Conservation (phyloP, 805 yeast genomes). For the Candida vartiovaarae region DNA sequence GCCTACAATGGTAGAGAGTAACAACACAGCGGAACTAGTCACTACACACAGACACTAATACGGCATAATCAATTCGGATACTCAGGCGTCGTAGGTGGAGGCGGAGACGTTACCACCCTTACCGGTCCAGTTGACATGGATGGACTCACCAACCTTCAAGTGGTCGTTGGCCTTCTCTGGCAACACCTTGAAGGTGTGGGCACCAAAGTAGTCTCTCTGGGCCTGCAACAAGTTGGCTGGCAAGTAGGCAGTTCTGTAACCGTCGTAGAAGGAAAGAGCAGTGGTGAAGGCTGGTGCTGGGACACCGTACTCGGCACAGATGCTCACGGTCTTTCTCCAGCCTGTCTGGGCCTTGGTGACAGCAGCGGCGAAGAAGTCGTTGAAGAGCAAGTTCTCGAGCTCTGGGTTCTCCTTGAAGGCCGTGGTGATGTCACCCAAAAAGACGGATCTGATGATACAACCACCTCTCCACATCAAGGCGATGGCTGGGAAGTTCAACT, state of each 20-base stretch:
- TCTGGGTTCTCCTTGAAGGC: conserved; percentile 94
- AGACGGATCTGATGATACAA: conserved; percentile 97
- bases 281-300: conserved; percentile 98
- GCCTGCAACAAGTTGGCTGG: conserved; percentile 99
- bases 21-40: no score
- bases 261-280: conserved; percentile 96
- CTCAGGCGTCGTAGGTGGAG: conserved; percentile 84
- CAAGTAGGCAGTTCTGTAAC: conserved; percentile 90
- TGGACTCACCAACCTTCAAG: conserved; percentile 73
- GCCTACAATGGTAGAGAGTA: no score
- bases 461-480: conserved; percentile 99
- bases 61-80: not conserved
- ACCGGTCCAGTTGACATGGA: conserved; percentile 99
- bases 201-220: conserved; percentile 99
- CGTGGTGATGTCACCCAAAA: conserved; percentile 92
- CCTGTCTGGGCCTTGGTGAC: conserved; percentile 89
- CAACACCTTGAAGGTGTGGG: conserved; percentile 95
- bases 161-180: conserved; percentile 74
- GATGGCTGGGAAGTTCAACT: conserved; percentile 94
- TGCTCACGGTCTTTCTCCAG: conserved; percentile 85
- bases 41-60: no score
- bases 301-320: conserved; percentile 79
- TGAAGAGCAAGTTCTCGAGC: conserved; percentile 90
- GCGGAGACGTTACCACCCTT: conserved; percentile 98
- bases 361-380: conserved; percentile 90